Percentiles rank a stretch among this genome's conserved stretches.
These are phyloP conservation scores for Escovopsis sp. DNA, from an alignment of 2,329 filamentous ascomycete species.

Conservation along the genomic window DNA sequence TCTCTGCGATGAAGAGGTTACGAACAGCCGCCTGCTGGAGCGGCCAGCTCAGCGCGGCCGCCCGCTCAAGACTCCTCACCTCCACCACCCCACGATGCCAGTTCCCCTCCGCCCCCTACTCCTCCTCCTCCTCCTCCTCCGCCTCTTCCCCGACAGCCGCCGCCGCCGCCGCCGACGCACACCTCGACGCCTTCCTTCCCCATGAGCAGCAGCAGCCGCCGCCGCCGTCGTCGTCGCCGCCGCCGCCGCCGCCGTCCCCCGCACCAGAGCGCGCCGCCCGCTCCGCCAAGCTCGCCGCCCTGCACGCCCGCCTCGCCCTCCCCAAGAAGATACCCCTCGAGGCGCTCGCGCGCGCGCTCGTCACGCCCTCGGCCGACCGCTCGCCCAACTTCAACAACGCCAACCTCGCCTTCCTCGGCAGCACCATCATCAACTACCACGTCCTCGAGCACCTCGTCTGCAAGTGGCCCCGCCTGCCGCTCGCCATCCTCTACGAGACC, in stretches of 20 bases:
- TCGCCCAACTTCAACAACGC: slow-evolving; percentile 78
- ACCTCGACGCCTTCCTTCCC: no score
- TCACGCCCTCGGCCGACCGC: slow-evolving; percentile 72
- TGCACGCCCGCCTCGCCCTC: slow-evolving; percentile 78
- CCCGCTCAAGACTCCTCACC: slow-evolving; percentile 14
- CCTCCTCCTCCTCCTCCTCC: no score
- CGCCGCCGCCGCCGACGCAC: slow-evolving; percentile 8
- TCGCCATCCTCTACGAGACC: slow-evolving; percentile 73
- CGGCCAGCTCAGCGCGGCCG: slow-evolving; percentile 25
- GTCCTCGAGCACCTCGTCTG: slow-evolving; percentile 76
- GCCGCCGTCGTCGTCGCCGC: slow-evolving; percentile 11
- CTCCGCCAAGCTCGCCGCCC: slow-evolving; percentile 82
- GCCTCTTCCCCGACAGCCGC: slow-evolving; percentile 6
- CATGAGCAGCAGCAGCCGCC: slow-evolving; percentile 3
- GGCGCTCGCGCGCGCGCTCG: slow-evolving; percentile 71
- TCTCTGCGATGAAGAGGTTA: slow-evolving; percentile 26
- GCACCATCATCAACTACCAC: slow-evolving; percentile 76
- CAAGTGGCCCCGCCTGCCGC: slow-evolving; percentile 81
- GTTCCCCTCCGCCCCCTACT: slow-evolving; percentile 15
- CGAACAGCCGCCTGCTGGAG: slow-evolving; percentile 24
- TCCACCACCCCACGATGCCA: slow-evolving; percentile 14
- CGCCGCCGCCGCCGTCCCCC: slow-evolving; percentile 59
- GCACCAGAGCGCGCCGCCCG: slow-evolving; percentile 47
- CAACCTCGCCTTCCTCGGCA: slow-evolving; percentile 66
- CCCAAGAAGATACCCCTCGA: slow-evolving; percentile 69